Base-by-base conservation (phyloP, 2,329 filamentous ascomycete genomes). In the Colletotrichum phormii region DNA sequence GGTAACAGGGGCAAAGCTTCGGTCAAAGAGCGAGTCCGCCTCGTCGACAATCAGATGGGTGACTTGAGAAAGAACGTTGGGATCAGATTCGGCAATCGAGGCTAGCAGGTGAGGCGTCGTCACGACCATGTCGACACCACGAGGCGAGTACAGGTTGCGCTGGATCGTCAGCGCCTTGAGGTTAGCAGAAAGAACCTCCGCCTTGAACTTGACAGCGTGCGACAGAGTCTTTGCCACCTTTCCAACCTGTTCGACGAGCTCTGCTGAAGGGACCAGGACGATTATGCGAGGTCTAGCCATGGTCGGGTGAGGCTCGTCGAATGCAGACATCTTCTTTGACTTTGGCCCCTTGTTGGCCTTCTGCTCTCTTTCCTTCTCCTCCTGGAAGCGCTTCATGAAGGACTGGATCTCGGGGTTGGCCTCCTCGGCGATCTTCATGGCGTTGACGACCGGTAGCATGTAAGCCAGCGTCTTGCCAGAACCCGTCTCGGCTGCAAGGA, bases 381-480 rank as follows among this genome's bases (percentile, higher is more conserved):
- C 87, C 54, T 89, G 86, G 61, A 86, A 82, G 66, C 86, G 85
- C 78, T 88, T 82, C 65, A 89, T 87, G 73, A 91, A 90, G 2
- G 89, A 86, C 67, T 90, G 87, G 18, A 90, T 85, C 1, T 88
- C 87, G 1, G 82, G 81, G 75, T 95, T 92, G 13, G 84, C 81
- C 0, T 86, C 86, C 79, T 96, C 94, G 6, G 90, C 91, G 42
- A 90, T 85, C 84, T 99, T 99, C 77, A 99, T 83, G 9, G 94
- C 93, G 82, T 99, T 91, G 64, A 99, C 87, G 18, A 92, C 89
- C 0, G 97, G 97, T 5, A 98, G 83, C 5, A 98, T 86, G 80
- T 99, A 99, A 9, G 97, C 95, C 74, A 99, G 86, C 1, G 97
- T 99, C 86, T 99, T 99, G 73, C 97, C 97, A 0, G 97, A 98